These are phyloP conservation scores for Colletotrichum lupini DNA, from an alignment of 2,329 filamentous ascomycete genomes.

Conservation along the genomic window DNA sequence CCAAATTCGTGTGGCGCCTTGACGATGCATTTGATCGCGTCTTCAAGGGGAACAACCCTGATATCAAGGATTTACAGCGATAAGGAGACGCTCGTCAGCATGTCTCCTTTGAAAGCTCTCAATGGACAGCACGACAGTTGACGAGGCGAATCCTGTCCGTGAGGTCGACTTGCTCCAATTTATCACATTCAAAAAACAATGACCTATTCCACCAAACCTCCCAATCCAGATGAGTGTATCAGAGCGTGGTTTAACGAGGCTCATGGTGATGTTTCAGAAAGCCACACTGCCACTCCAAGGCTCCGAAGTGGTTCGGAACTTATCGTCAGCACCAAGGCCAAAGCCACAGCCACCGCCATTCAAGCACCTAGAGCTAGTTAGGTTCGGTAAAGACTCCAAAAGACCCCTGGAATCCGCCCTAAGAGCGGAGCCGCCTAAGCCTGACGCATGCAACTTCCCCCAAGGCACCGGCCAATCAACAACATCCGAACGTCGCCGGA, in stretches of 20 bases:
- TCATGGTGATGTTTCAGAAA: neutral
- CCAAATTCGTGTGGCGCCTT: conserved; percentile 32
- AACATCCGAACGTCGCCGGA: conserved; percentile 26
- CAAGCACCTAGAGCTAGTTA: neutral
- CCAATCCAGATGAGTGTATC: no score
- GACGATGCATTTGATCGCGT: conserved; percentile 33
- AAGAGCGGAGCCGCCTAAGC: conserved; percentile 25
- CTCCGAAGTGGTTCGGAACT: conserved; percentile 31
- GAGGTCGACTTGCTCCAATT: neutral
- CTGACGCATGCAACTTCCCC: neutral
- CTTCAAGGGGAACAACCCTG: conserved; percentile 33
- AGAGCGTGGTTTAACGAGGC: neutral
- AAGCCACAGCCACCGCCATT: neutral
- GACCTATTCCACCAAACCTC: no score
- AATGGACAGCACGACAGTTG: neutral
- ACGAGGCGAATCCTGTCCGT: neutral
- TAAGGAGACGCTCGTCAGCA: neutral
- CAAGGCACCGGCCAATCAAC: conserved; percentile 20
- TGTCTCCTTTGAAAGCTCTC: neutral
- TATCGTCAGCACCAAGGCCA: neutral
- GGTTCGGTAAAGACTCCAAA: neutral
- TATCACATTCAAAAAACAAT: neutral
- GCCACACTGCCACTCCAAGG: neutral
- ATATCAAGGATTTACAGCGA: conserved; percentile 17
- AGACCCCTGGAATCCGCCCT: conserved; percentile 20